A percentile compares a stretch with the other conserved stretches of the same genome.
phyloP scores from a whole-genome alignment of 2,329 filamentous ascomycete genomes.

The Cadophora gregata region DNA sequence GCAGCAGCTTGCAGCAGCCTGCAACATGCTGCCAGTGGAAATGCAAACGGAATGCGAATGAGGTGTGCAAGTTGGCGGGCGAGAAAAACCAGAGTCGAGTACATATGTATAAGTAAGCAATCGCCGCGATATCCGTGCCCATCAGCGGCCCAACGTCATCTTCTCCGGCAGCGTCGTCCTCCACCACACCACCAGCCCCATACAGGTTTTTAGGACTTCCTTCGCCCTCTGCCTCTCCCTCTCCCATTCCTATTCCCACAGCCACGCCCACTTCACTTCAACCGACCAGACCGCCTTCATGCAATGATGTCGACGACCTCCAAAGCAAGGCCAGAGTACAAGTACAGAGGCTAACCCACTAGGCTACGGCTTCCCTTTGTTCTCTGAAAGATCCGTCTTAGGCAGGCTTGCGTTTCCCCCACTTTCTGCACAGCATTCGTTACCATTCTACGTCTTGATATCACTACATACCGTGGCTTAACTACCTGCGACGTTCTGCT shows the following conservation, averaged over 20 bases:
- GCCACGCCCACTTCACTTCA: too few relatives aligned
- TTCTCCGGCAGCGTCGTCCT: neutral
- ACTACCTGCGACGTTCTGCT: neutral
- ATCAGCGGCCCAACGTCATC: slow-evolving; percentile 3
- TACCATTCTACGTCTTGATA: neutral
- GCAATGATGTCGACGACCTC: slow-evolving; percentile 49
- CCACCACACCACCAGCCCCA: neutral
- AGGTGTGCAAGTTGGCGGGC: too few relatives aligned
- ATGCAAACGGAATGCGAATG: too few relatives aligned
- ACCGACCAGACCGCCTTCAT: slow-evolving; percentile 35
- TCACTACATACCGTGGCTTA: neutral
- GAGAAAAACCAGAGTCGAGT: too few relatives aligned
- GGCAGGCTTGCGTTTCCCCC: neutral
- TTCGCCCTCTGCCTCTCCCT: neutral
- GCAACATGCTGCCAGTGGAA: too few relatives aligned
- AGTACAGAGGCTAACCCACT: slow-evolving; percentile 39
- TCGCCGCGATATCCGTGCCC: neutral
- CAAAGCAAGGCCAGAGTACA: slow-evolving; percentile 25
- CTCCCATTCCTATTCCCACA: neutral
- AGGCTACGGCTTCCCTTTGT: neutral
- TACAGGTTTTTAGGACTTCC: neutral
- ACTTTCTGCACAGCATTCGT: neutral
- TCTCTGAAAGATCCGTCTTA: neutral
- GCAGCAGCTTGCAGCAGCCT: too few relatives aligned
- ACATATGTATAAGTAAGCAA: neutral